Evolutionary conservation across 106 monocot genomes (phyloP), one percentile per base, ranked within the genome.

Genomic region (Posidonia australis): DNA sequence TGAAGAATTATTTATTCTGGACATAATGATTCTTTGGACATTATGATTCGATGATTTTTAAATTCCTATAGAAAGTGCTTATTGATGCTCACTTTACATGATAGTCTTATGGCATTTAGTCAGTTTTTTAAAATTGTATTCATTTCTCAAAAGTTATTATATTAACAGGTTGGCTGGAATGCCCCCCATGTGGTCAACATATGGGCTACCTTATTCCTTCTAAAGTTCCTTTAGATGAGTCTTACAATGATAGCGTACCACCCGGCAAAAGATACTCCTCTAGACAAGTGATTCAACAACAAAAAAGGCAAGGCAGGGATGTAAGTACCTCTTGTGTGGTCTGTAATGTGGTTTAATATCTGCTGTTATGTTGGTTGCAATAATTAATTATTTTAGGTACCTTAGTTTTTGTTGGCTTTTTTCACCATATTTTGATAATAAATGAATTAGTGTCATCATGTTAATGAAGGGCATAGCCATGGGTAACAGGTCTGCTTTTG

Each of bases 211-310:
- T 96, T 22, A 82, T 96, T 67, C 94, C 94, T 72, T 96, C 90
- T 19, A 96, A 96, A 74, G 94, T 90, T 78, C 94, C 94, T 74
- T 74, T 96, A 14, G 94, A 84, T 58, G 94, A 96, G 60, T 74
- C 86, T 65, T 96, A 75, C 66, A 96, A 90, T 84, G 86, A 96
- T 18, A 47, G 57, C 18, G 78, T 96, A 43, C 41, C 51, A 6
- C 86, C 90, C 68, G 94, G 94, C 42, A 96, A 65, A 70, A 77
- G 90, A 77, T 96, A 96, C 58, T 96, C 94, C 58, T 90, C 90
- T 19, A 96, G 72, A 70, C 90, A 94, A 80, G 84, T 84, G 46
- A 78, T 96, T 70, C 79, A 84, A 64, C 75, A 75, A 42, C 79
- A 76, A 62, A 90, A 68, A 71, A 84, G 80, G 75, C 63, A 60